Conservation (phyloP, 1,139 yeast genomes). For the Geotrichum reessii region DNA sequence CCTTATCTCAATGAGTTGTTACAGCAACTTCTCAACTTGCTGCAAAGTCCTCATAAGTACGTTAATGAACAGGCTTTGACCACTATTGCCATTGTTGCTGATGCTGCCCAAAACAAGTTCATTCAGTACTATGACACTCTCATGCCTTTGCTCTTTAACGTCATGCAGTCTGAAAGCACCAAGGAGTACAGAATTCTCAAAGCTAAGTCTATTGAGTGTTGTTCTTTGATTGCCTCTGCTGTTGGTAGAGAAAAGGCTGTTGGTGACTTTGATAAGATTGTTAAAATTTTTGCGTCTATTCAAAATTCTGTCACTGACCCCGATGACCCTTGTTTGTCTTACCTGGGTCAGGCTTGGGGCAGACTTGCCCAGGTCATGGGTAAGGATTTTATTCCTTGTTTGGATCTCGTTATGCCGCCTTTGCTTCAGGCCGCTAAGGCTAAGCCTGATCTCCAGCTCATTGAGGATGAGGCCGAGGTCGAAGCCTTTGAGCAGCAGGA, state of each 20-base stretch:
- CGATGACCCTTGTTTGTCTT: slow-evolving; percentile 84
- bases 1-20: slow-evolving; percentile 83
- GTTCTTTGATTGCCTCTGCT: slow-evolving; percentile 91
- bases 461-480: slow-evolving; percentile 81
- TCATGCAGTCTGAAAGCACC: slow-evolving; percentile 72
- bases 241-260: slow-evolving; percentile 89
- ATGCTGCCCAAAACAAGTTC: slow-evolving; percentile 90
- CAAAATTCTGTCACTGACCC: slow-evolving; percentile 44
- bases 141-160: slow-evolving; percentile 83
- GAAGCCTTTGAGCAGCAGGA: slow-evolving; percentile 79
- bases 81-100: slow-evolving; percentile 95
- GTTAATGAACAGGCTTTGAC: slow-evolving; percentile 97
- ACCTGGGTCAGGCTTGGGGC: slow-evolving; percentile 94
- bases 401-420: slow-evolving; percentile 88
- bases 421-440: slow-evolving; percentile 79
- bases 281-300: slow-evolving; percentile 64
- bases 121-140: slow-evolving; percentile 88
- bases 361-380: slow-evolving; percentile 85
- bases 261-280: slow-evolving; percentile 68
- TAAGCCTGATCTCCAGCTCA: slow-evolving; percentile 78
- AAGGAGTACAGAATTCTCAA: slow-evolving; percentile 72
- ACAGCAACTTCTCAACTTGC: slow-evolving; percentile 62
- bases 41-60: slow-evolving; percentile 81
- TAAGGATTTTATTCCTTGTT: slow-evolving; percentile 76
- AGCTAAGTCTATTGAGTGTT: slow-evolving; percentile 94